Evolutionary conservation across 2,329 filamentous ascomycete species (phyloP), one percentile per base, ranked within the genome.

Genomic region (Simplicillium aogashimaense): DNA sequence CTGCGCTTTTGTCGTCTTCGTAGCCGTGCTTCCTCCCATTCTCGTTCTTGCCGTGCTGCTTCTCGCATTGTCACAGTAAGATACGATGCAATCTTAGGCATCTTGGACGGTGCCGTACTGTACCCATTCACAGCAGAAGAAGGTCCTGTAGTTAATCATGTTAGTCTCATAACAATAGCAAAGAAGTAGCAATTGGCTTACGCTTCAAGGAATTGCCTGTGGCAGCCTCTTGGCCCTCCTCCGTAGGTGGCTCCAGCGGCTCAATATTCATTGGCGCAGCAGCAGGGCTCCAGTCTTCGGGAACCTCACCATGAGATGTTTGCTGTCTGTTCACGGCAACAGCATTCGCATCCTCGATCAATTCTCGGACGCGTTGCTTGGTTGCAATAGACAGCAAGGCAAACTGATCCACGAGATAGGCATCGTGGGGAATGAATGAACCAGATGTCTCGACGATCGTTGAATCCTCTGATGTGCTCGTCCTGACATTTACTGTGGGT

Each of bases 361-460:
- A 63, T 11, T 79, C 76, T 39, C 85, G 74, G 30, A 95, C 51
- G 20, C 87, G 76, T 50, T 94, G 83, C 55, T 90, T 86, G 9
- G 86, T 81, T 14, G 86, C 85, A 42, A 95, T 73, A 6, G 87
- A 92, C 43, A 95, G 58, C 13, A 95, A 69, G 18, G 86, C 83
- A 35, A 95, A 64, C 49, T 95, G 84, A 45, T 95, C 88, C 12
- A 84, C 82, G 29, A 95, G 67, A 40, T 76, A 79, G 2, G 85
- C 78, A 34, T 88, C 83, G 29, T 83, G 78, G 0, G 92, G 75
- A 30, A 94, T 75, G 40, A 83, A 86, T 15, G 78, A 77, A 2
- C 80, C 81, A 12, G 69, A 72, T 1, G 81, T 80, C 33, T 74
- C 63, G 3, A 86, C 70, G 17, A 82, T 61, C 11, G 75, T 70